phyloP scores from a whole-genome alignment of 768 basidiomycete genomes.

The Lentinus brumalis region DNA sequence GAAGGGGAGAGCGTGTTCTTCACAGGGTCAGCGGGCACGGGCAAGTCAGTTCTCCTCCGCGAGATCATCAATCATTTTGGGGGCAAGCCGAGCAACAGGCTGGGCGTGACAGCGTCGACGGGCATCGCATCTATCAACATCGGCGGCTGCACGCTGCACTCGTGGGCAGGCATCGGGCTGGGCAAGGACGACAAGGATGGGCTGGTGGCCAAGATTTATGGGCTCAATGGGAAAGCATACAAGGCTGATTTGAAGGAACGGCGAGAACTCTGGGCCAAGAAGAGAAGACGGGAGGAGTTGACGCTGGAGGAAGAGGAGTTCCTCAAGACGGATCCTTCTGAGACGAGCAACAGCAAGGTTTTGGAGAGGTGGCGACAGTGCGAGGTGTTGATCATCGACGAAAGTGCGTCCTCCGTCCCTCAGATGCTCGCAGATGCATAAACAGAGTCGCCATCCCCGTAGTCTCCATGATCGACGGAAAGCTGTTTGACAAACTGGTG shows the following conservation, averaged over 20 bases:
- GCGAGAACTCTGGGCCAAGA: slow-evolving; percentile 1
- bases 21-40: slow-evolving; percentile 85
- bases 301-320: slow-evolving; percentile 1
- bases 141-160: slow-evolving; percentile 75
- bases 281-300: not conserved
- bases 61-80: slow-evolving; percentile 64
- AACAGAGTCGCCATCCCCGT: not conserved
- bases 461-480: slow-evolving; percentile 92
- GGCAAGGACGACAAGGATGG: slow-evolving; percentile 58
- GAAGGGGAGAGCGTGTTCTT: slow-evolving; percentile 72
- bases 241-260: slow-evolving; percentile 6
- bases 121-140: slow-evolving; percentile 84
- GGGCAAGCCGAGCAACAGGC: slow-evolving; percentile 31
- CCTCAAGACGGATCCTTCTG: not conserved
- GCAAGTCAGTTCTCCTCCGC: slow-evolving; percentile 80
- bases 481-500: slow-evolving; percentile 80
- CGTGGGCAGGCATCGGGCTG: slow-evolving; percentile 80
- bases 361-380: slow-evolving; percentile 64
- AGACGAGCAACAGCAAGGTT: slow-evolving; percentile 27
- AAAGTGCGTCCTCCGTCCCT: slow-evolving; percentile 52
- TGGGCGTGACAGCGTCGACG: slow-evolving; percentile 82
- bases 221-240: slow-evolving; percentile 32
- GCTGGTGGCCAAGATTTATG: slow-evolving; percentile 56
- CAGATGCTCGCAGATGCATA: not conserved
- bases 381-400: slow-evolving; percentile 77